phyloP scores from a whole-genome alignment of 192 early-diverging fungal genomes.

The Backusella macrospora region DNA sequence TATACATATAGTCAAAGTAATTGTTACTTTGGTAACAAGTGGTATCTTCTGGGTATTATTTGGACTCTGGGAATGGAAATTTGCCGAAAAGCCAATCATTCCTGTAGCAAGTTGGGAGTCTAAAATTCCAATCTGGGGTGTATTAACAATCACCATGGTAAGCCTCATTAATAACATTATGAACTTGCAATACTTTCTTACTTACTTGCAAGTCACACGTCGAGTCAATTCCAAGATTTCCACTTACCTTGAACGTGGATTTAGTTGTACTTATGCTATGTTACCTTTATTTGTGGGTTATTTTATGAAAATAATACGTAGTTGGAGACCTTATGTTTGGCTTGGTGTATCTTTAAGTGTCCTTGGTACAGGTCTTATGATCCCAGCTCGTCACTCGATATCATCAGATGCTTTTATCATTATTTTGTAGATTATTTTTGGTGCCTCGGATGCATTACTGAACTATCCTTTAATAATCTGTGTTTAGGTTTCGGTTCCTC shows the following conservation, averaged over 20 bases:
- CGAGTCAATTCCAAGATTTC: constrained; percentile 15
- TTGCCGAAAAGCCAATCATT: constrained; percentile 16
- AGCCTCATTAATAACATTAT: constrained; percentile 14
- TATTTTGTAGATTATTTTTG: constrained; percentile 22
- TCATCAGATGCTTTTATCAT: constrained; percentile 29
- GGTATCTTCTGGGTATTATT: constrained; percentile 15
- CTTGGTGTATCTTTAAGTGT: constrained; percentile 22
- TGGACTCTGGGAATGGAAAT: constrained; percentile 23
- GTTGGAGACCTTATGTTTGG: constrained; percentile 24
- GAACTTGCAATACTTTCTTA: constrained; percentile 16
- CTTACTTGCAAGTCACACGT: constrained; percentile 28
- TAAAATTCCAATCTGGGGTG: constrained; percentile 17
- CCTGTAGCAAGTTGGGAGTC: constrained; percentile 19
- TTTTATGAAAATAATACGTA: constrained; percentile 13
- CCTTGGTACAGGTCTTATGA: constrained; percentile 30
- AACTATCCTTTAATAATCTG: constrained; percentile 16
- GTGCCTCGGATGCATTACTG: constrained; percentile 21
- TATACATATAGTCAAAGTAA: neutral
- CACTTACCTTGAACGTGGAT: constrained; percentile 25
- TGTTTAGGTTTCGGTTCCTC: constrained; percentile 26
- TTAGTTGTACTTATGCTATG: constrained; percentile 16
- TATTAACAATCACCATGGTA: constrained; percentile 19
- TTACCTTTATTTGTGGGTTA: constrained; percentile 21
- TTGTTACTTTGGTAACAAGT: constrained; percentile 24
- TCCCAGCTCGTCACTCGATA: constrained; percentile 25